Evolutionary conservation across 2,329 filamentous ascomycete genomes (phyloP).

Genomic region (Fulvia fulva): DNA sequence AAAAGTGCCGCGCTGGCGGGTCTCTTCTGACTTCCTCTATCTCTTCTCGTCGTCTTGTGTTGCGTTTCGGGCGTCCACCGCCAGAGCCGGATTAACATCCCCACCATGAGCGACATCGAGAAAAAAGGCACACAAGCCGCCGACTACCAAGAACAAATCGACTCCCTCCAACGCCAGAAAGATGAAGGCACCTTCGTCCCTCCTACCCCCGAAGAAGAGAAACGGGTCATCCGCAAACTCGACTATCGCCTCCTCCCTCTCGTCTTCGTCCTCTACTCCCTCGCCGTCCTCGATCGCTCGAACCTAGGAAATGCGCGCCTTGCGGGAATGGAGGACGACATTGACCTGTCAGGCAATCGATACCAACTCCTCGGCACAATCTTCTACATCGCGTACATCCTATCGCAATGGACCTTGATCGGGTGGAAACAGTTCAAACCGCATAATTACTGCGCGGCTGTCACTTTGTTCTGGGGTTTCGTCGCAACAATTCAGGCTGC

Average conservation of each 20-base stretch:
- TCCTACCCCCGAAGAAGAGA: constrained; percentile 27
- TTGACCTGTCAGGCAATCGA: constrained; percentile 44
- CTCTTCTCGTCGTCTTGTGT: background rate
- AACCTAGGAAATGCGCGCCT: constrained; percentile 40
- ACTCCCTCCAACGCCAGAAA: constrained; percentile 9
- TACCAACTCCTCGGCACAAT: constrained; percentile 51
- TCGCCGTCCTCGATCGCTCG: constrained; percentile 31
- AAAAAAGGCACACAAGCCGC: constrained; percentile 12
- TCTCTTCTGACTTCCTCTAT: background rate
- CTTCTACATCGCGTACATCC: constrained; percentile 50
- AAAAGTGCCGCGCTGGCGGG: background rate
- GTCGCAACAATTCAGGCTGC: constrained; percentile 47
- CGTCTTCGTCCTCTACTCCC: constrained; percentile 32
- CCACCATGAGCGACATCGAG: constrained; percentile 8
- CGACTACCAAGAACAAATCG: constrained; percentile 15
- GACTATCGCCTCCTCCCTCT: constrained; percentile 31
- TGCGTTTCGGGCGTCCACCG: too few relatives aligned
- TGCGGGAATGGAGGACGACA: constrained; percentile 42
- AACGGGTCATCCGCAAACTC: constrained; percentile 31
- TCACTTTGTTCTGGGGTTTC: constrained; percentile 45
- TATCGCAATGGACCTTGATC: constrained; percentile 44
- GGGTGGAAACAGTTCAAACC: constrained; percentile 36
- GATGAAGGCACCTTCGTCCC: constrained; percentile 17
- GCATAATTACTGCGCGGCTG: constrained; percentile 39
- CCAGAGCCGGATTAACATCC: background rate